Conservation (phyloP, 352 stramenopile species). For the Globisporangium heterothallicum region DNA sequence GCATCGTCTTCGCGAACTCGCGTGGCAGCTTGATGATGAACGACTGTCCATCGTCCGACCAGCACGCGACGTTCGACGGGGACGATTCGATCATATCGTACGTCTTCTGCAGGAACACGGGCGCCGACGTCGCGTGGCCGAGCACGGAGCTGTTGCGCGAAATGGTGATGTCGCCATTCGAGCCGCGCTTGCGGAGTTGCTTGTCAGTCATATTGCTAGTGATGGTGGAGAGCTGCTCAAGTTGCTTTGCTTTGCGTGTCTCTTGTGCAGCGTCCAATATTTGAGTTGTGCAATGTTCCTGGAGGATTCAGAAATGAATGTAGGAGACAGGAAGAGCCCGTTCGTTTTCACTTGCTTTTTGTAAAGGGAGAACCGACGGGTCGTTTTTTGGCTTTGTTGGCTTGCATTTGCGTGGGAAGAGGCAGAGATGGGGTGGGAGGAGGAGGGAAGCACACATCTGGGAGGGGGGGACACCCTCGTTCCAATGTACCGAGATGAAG, state of each 20-base stretch:
- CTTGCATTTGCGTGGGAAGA: not conserved
- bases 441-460: not conserved
- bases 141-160: conserved; percentile 10
- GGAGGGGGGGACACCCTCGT: too few species aligned
- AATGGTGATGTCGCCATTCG: conserved; percentile 11
- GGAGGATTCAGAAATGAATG: conserved; percentile 9
- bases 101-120: conserved; percentile 90
- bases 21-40: conserved; percentile 91
- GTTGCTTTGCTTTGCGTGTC: conserved; percentile 3
- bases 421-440: not conserved
- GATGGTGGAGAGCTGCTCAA: not conserved
- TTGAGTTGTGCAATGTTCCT: too few species aligned
- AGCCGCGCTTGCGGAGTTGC: conserved; percentile 6
- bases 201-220: conserved; percentile 5
- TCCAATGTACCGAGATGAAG: too few species aligned
- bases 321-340: not conserved
- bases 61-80: conserved; percentile 63
- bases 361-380: not conserved
- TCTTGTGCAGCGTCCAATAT: too few species aligned
- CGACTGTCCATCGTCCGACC: conserved; percentile 73
- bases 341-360: conserved; percentile 2
- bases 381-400: not conserved
- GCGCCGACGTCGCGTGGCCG: conserved; percentile 21
- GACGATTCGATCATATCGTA: conserved; percentile 93
- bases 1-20: conserved; percentile 88